Evolutionary conservation across 768 basidiomycete genomes (phyloP), one percentile per base, ranked within the genome.

Genomic region (Pisolithus sp.): DNA sequence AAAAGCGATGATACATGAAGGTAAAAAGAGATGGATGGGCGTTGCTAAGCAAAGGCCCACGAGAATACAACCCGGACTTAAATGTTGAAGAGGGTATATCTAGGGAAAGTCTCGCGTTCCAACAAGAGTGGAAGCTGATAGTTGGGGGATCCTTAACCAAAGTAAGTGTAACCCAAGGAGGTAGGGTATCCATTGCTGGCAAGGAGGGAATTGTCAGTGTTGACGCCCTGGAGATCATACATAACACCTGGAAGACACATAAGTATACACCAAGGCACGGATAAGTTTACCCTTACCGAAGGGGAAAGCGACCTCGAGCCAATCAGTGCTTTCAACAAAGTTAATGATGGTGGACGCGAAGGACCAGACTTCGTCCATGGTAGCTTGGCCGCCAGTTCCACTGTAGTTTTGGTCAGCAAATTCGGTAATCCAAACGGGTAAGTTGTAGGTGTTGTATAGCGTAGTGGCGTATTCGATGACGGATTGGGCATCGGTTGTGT

Each of bases 401-500:
- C 62, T 66, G 65, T 79, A 90, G 71, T 83, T 73, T 80, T 81
- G 73, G 70, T 80, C 83, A 54, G 86, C 88, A 58, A 79, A 83
- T 61, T 93, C 89, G 4, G 86, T 86, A 52, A 85, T 64, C 73
- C 71, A 76, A 51, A 91, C 62, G 18, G 61, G 59, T 47, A 53
- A 31, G 12, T 52, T 31, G 59, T 79, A 83, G 2, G 67, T 68
- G 38, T 55, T 53, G 61, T 87, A 68, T 59, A 77, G 76, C 1
- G 67, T 57, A 8, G 59, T 58, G 46, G 85, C 64, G 66, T 82
- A 85, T 12, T 51, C n/a, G 49, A 80, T 76, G 61, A 92, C 71
- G 9, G 68, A 63, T 0, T 71, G 37, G 7, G 75, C 54, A 13
- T 69, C 52, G 13, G 71, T 78, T 47, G 78, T 82, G 64, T 96